phyloP scores from a whole-genome alignment of 768 basidiomycete genomes.

The Rhizopogon vesiculosus region DNA sequence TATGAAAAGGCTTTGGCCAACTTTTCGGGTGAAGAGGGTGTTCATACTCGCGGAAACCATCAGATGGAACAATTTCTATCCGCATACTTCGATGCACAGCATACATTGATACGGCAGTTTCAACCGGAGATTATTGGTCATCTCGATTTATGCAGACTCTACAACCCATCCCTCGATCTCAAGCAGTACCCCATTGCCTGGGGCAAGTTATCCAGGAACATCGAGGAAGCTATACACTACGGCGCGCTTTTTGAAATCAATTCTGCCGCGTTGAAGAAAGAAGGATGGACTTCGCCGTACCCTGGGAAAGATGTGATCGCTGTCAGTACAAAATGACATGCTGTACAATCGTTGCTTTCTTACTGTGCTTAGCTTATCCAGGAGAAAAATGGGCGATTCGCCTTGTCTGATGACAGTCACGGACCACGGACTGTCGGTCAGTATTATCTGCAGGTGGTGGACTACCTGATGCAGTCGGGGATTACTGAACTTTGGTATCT shows the following conservation, averaged over 20 bases:
- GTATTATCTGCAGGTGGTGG: conserved; percentile 65
- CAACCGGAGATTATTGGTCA: conserved; percentile 91
- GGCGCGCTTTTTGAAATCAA: conserved; percentile 94
- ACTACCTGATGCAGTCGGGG: conserved; percentile 59
- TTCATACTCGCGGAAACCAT: conserved; percentile 17
- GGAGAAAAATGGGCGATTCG: conserved; percentile 64
- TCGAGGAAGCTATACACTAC: conserved; percentile 66
- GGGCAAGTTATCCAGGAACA: conserved; percentile 68
- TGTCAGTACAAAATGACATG: conserved; percentile 39
- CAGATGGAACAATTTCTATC: conserved; percentile 46
- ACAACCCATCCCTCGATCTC: conserved; percentile 58
- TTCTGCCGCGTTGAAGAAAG: conserved; percentile 86
- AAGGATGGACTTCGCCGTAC: conserved; percentile 77
- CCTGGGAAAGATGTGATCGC: conserved; percentile 74
- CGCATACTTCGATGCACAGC: conserved; percentile 85
- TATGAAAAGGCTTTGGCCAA: conserved; percentile 57
- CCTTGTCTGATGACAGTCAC: conserved; percentile 95
- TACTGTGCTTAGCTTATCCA: conserved; percentile 55
- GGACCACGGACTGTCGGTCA: conserved; percentile 84
- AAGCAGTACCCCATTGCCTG: conserved; percentile 54
- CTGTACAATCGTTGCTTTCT: conserved; percentile 1
- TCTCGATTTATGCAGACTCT: conserved; percentile 88
- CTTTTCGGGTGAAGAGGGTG: conserved; percentile 25
- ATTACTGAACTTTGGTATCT: conserved; percentile 68
- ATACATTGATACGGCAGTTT: conserved; percentile 60